phyloP scores from a whole-genome alignment of 192 early-diverging fungal species.

The Mycoemilia scoparia region DNA sequence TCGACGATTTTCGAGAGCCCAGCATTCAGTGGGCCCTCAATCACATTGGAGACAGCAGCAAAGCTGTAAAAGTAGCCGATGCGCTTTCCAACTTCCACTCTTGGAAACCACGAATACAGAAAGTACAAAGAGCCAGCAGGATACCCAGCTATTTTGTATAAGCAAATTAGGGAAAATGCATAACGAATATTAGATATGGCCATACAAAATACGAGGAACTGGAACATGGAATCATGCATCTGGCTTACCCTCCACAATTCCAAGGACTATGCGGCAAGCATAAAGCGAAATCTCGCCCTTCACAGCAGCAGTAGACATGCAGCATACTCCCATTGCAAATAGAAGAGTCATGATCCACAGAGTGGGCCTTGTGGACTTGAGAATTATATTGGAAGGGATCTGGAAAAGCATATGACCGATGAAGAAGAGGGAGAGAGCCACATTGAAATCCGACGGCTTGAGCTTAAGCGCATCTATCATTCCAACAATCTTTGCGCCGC shows the following conservation, averaged over 20 bases:
- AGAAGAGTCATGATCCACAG: too few relatives aligned
- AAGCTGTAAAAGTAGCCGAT: conserved; percentile 25
- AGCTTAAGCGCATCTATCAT: conserved; percentile 11
- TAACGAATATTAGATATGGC: too few relatives aligned
- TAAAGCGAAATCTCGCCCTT: too few relatives aligned
- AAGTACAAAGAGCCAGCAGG: conserved; percentile 24
- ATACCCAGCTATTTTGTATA: too few relatives aligned
- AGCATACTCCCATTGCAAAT: too few relatives aligned
- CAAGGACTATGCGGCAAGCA: too few relatives aligned
- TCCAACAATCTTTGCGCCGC: conserved; percentile 21
- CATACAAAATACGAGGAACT: too few relatives aligned
- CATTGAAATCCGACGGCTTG: conserved; percentile 12
- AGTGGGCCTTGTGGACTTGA: conserved; percentile 12
- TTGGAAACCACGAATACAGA: conserved; percentile 27
- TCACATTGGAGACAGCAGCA: conserved; percentile 15
- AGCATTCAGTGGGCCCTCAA: conserved; percentile 20
- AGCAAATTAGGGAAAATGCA: too few relatives aligned
- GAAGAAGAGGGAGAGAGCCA: conserved; percentile 19
- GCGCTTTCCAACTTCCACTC: conserved; percentile 12
- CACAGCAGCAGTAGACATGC: too few relatives aligned
- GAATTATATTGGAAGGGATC: conserved; percentile 20
- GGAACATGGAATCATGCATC: too few relatives aligned
- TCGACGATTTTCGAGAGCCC: conserved; percentile 3
- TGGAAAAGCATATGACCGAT: conserved; percentile 23
- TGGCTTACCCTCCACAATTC: too few relatives aligned